These are phyloP conservation scores for Fusarium verrucosum DNA, from an alignment of 2,329 filamentous ascomycete genomes.

Conservation along the genomic window DNA sequence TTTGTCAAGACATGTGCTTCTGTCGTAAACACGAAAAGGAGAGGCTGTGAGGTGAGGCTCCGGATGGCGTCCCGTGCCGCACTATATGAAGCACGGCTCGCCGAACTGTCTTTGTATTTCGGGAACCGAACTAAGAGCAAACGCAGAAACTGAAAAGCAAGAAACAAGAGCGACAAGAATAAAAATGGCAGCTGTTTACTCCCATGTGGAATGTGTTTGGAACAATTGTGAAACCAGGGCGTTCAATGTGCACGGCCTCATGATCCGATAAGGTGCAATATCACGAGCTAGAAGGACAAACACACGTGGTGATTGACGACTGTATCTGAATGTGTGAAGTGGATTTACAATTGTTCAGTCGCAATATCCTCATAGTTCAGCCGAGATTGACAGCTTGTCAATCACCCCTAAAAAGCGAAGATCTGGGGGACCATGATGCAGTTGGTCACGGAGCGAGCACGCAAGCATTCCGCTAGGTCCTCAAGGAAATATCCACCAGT, in stretches of 20 bases:
- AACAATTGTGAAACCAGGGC: conserved; percentile 30
- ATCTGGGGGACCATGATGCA: conserved; percentile 26
- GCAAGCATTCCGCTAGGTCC: conserved; percentile 2
- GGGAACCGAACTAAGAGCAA: not conserved
- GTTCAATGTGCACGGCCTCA: conserved; percentile 17
- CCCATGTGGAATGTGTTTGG: conserved; percentile 9
- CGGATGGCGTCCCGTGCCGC: conserved; percentile 18
- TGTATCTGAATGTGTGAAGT: not conserved
- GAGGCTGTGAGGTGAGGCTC: conserved; percentile 25
- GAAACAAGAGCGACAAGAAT: not conserved
- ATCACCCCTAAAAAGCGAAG: conserved; percentile 1
- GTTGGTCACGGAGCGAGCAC: conserved; percentile 12
- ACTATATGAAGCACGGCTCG: conserved; percentile 22
- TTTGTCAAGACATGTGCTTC: not conserved
- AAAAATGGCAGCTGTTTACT: not conserved
- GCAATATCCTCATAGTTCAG: conserved; percentile 1
- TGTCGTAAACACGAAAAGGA: not conserved
- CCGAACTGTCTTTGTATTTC: conserved; percentile 2
- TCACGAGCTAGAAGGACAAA: not conserved
- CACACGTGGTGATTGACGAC: not conserved
- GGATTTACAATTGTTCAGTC: not conserved
- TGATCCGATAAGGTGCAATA: conserved; percentile 12
- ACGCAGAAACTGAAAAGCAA: not conserved
- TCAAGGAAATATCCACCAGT: conserved; percentile 31
- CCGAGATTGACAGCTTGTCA: conserved; percentile 27